A percentile compares a stretch with the other conserved stretches of the same genome.
Conservation (phyloP, 768 basidiomycete genomes). For the Naematelia encephala region DNA sequence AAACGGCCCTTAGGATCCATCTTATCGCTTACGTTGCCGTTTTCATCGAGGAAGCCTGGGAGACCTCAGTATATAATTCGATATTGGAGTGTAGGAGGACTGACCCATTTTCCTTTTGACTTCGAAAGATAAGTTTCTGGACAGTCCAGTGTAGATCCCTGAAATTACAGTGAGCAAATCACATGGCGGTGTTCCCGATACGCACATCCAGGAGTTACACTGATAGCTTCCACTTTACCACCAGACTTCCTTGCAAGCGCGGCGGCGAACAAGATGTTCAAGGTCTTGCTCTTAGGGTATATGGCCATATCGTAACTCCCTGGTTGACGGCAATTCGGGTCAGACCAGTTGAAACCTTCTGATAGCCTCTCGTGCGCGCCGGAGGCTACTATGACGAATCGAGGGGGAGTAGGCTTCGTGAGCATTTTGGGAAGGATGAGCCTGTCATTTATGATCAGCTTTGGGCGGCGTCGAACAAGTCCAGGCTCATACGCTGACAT, state of each 20-base stretch:
- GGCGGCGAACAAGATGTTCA: constrained; percentile 7
- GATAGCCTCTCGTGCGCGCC: constrained; percentile 6
- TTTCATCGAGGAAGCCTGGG: constrained; percentile 14
- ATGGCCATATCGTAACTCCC: background rate
- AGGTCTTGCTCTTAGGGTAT: constrained; percentile 13
- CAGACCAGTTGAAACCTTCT: constrained; percentile 8
- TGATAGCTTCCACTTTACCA: constrained; percentile 10
- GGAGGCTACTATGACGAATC: constrained; percentile 14
- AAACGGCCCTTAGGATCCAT: constrained; percentile 5
- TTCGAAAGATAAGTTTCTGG: constrained; percentile 6
- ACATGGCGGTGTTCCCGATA: background rate
- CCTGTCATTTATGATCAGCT: constrained; percentile 1
- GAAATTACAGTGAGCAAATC: background rate
- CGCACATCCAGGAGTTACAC: constrained; percentile 14
- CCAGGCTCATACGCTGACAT: background rate
- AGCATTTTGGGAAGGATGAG: constrained; percentile 16
- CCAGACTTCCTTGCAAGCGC: constrained; percentile 14
- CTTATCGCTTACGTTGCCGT: constrained; percentile 1
- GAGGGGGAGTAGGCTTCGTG: constrained; percentile 6
- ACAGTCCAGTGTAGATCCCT: constrained; percentile 12
- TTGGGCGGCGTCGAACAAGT: background rate
- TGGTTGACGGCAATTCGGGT: constrained; percentile 8
- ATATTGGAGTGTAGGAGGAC: background rate
- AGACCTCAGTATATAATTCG: background rate
- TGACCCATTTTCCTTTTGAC: constrained; percentile 7